phyloP scores from a whole-genome alignment of 495 filamentous ascomycete genomes.

The Hypoxylon perforatum region DNA sequence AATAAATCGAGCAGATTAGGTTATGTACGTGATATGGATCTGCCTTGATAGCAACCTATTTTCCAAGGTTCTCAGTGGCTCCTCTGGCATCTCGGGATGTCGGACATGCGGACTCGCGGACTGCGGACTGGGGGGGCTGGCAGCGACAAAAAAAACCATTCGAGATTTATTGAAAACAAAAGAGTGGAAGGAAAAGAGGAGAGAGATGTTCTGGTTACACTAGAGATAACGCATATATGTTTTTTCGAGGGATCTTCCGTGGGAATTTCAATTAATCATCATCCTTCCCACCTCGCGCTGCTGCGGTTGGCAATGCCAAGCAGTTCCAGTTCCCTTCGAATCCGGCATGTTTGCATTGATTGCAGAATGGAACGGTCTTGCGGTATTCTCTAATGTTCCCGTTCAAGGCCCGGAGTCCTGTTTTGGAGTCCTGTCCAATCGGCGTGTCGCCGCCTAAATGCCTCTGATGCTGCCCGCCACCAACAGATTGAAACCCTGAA shows the following conservation, averaged over 20 bases:
- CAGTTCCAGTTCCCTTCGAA: constrained; percentile 12
- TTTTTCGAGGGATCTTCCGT: constrained; percentile 24
- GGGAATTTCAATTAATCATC: constrained; percentile 39
- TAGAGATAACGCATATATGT: constrained; percentile 26
- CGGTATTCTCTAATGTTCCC: constrained; percentile 17
- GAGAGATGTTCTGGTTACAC: constrained; percentile 31
- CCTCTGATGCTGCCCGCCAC: constrained; percentile 21
- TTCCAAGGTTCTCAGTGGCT: background rate
- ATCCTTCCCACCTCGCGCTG: constrained; percentile 11
- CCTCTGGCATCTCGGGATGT: constrained; percentile 24
- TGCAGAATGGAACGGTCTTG: constrained; percentile 27
- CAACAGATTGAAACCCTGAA: constrained; percentile 14
- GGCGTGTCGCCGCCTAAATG: constrained; percentile 8
- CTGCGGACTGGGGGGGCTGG: constrained; percentile 20
- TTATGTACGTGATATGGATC: constrained; percentile 20
- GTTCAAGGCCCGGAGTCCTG: background rate
- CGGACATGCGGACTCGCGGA: constrained; percentile 9
- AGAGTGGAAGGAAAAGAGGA: constrained; percentile 9
- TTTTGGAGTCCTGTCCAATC: constrained; percentile 15
- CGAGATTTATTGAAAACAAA: constrained; percentile 13
- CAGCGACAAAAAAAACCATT: too few relatives aligned
- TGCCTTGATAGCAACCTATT: background rate
- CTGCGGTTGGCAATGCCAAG: constrained; percentile 40
- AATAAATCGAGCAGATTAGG: constrained; percentile 28
- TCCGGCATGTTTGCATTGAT: constrained; percentile 23